Evolutionary conservation across 75 land plant species (phyloP).

Genomic region (Pinus taeda): DNA sequence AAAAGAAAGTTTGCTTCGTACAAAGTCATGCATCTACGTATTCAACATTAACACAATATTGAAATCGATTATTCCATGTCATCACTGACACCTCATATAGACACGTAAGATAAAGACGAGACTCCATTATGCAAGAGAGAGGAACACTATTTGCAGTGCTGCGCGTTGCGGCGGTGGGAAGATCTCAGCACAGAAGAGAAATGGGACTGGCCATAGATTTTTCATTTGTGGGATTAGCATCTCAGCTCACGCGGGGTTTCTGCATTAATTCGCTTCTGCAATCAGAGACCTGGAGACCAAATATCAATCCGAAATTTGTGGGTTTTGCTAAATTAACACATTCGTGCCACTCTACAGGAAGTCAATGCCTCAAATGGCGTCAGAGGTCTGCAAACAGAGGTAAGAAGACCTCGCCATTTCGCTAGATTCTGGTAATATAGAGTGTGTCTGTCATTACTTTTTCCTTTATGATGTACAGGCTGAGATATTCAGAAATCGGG

Average conservation of each 20-base stretch:
- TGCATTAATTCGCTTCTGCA: neutral
- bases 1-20: no score
- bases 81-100: no score
- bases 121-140: no score
- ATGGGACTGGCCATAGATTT: neutral
- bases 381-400: neutral
- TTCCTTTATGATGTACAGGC: no score
- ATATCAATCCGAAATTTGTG: neutral
- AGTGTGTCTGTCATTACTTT: no score
- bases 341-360: neutral
- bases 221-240: neutral
- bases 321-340: neutral
- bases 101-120: no score
- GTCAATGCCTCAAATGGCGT: slow-evolving; percentile 5
- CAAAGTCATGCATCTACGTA: no score
- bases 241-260: neutral
- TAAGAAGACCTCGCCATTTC: neutral
- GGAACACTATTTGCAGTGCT: neutral
- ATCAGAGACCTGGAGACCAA: neutral
- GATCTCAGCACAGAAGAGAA: neutral
- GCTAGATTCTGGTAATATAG: no score
- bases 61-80: no score
- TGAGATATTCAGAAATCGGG: no score
- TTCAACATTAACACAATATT: no score
- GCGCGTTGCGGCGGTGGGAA: neutral